These are phyloP conservation scores for Talaromyces sp. DNA, from an alignment of 2,329 filamentous ascomycete species.

Conservation along the genomic window DNA sequence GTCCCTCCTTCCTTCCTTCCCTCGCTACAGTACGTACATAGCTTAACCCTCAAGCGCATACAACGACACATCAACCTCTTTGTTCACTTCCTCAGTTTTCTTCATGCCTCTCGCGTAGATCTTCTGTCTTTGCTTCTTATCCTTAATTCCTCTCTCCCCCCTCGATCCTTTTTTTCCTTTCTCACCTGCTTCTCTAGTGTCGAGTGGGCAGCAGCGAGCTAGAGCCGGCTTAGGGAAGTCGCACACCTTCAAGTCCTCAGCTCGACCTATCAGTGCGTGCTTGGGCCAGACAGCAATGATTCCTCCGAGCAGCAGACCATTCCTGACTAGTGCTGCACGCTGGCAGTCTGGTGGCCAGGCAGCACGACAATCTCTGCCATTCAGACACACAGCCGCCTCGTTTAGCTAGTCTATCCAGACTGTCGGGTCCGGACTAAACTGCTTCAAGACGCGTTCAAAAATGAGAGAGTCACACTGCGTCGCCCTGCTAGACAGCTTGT, in stretches of 20 bases:
- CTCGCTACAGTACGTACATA: not conserved
- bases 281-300: constrained; percentile 1
- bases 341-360: constrained; percentile 7
- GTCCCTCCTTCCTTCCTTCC: not conserved
- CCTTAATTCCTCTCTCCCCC: not conserved
- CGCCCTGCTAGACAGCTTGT: constrained; percentile 15
- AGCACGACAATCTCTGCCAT: constrained; percentile 16
- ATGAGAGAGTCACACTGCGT: constrained; percentile 18
- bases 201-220: constrained; percentile 8
- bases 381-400: constrained; percentile 35
- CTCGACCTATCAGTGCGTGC: constrained; percentile 17
- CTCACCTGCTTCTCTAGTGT: constrained; percentile 1
- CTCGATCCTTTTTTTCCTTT: not conserved
- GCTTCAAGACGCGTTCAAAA: constrained; percentile 22
- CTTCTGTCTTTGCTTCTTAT: constrained; percentile 7
- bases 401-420: constrained; percentile 36
- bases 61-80: constrained; percentile 1
- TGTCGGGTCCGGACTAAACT: constrained; percentile 35
- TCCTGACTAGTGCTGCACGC: constrained; percentile 12
- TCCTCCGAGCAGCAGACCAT: constrained; percentile 7
- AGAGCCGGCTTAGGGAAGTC: constrained; percentile 13
- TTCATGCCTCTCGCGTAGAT: not conserved
- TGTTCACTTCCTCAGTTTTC: not conserved
- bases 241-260: constrained; percentile 5
- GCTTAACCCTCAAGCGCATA: not conserved